Base-by-base conservation (phyloP, 139 green algal species). In the Yamagishiella unicocca region DNA sequence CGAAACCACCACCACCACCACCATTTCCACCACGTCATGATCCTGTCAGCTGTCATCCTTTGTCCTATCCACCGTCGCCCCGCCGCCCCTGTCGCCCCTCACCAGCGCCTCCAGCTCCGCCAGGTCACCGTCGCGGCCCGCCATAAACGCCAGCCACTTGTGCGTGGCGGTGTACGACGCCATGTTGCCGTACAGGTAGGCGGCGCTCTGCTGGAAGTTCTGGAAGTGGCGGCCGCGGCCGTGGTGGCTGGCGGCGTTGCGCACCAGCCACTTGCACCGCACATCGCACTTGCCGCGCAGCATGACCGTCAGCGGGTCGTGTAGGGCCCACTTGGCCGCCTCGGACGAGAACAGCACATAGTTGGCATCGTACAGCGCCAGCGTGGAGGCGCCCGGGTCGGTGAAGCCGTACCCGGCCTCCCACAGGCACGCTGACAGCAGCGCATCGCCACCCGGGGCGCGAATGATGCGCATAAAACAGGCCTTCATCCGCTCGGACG, bases 361-460 rank as follows among this genome's bases (percentile, higher is more conserved):
- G 43, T 86, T 35, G n/a, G 42, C 62, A 62, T 76, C 62, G n/a
- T 75, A 64, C 2, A 38, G n/a, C 29, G 62, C 62, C 42, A 86
- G 80, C 2, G 80, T 86, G 4, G 42, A 40, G 14, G n/a, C 35
- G 2, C 80, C 80, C 6, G 80, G 80, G 62, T 86, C 80, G 21
- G 80, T 86, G 80, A 86, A 86, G 38, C 42, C 80, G 62, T 77
- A 86, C 29, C 80, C 80, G 21, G 46, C 55, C 21, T 67, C 38
- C 80, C 80, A 86, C 80, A 86, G 64, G 45, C 80, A 86, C n/a
- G 45, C 12, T 12, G 33, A 58, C 46, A 87, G 81, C 64, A 87
- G 50, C n/a, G 38, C 66, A 37, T 87, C 81, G 45, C 81, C 81
- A 10, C 81, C 81, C 4, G 64, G 33, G 8, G 81, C 81, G 27